Conservation (phyloP, 768 basidiomycete genomes). For the Favolaschia claudopus region DNA sequence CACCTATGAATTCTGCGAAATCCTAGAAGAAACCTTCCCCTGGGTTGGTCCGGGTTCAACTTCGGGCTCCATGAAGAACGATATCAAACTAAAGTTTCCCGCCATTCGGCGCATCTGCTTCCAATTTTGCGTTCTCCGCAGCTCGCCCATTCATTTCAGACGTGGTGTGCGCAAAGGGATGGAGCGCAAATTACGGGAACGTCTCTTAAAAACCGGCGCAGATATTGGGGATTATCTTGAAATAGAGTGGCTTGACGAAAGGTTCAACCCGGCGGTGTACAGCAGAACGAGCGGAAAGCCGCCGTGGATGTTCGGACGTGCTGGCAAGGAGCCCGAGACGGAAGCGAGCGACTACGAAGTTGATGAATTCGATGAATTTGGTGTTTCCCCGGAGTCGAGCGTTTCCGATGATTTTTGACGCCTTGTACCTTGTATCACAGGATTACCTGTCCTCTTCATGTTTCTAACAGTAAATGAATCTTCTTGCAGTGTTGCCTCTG, state of each 20-base stretch:
- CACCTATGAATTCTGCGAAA: neutral
- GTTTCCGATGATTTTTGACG: no score
- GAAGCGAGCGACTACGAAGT: constrained; percentile 11
- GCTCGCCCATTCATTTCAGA: constrained; percentile 6
- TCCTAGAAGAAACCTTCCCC: neutral
- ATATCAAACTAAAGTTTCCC: neutral
- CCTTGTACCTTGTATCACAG: no score
- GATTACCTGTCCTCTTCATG: no score
- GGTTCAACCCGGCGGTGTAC: neutral
- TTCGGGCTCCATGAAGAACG: neutral
- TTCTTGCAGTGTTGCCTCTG: no score
- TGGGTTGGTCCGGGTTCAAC: neutral
- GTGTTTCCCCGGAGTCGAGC: no score
- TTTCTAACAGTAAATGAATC: no score
- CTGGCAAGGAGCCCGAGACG: neutral
- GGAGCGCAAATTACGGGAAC: constrained; percentile 4
- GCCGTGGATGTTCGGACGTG: neutral
- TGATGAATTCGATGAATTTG: neutral
- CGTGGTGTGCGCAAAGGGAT: constrained; percentile 4
- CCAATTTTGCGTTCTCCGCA: neutral
- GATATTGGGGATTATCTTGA: constrained; percentile 4
- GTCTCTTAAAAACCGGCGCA: neutral
- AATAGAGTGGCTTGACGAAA: neutral
- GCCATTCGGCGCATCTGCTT: neutral
- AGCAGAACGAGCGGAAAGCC: constrained; percentile 8